Conservation (phyloP, 768 basidiomycete species). For the Agrocybe chaxingu region DNA sequence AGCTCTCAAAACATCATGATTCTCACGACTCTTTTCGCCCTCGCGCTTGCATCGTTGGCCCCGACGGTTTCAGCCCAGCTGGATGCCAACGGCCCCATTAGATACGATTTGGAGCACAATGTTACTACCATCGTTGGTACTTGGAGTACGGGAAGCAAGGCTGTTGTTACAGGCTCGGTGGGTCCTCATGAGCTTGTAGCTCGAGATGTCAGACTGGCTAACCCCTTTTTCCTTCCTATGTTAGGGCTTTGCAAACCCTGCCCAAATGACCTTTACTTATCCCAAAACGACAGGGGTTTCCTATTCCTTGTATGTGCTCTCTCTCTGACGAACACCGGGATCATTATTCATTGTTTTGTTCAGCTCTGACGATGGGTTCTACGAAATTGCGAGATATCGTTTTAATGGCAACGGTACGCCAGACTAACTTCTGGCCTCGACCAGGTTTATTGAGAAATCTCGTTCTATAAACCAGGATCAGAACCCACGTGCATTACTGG, state of each 20-base stretch:
- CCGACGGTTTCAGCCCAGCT: conserved; percentile 31
- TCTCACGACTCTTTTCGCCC: conserved; percentile 32
- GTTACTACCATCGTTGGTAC: conserved; percentile 72
- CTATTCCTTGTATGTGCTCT: conserved; percentile 78
- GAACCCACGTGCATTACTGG: conserved; percentile 89
- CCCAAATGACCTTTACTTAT: conserved; percentile 78
- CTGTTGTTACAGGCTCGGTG: conserved; percentile 80
- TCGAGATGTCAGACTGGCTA: conserved; percentile 2
- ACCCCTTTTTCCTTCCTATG: conserved; percentile 4
- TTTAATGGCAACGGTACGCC: conserved; percentile 80
- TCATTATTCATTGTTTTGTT: not conserved
- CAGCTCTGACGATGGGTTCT: conserved; percentile 73
- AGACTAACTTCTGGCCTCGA: not conserved
- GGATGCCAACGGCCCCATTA: conserved; percentile 25
- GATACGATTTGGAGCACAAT: conserved; percentile 53
- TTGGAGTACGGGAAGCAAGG: conserved; percentile 78
- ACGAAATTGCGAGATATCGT: conserved; percentile 89
- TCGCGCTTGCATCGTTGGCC: conserved; percentile 37
- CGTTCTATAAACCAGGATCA: conserved; percentile 46
- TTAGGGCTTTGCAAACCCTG: conserved; percentile 83
- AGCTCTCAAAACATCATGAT: conserved; percentile 32
- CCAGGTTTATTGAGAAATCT: not conserved
- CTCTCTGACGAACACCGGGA: not conserved
- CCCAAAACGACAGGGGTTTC: conserved; percentile 84
- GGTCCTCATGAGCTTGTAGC: conserved; percentile 30